A percentile compares a stretch with the other conserved stretches of the same genome.
Conservation (phyloP, 2,329 filamentous ascomycete species). For the Botrytis paeoniae region DNA sequence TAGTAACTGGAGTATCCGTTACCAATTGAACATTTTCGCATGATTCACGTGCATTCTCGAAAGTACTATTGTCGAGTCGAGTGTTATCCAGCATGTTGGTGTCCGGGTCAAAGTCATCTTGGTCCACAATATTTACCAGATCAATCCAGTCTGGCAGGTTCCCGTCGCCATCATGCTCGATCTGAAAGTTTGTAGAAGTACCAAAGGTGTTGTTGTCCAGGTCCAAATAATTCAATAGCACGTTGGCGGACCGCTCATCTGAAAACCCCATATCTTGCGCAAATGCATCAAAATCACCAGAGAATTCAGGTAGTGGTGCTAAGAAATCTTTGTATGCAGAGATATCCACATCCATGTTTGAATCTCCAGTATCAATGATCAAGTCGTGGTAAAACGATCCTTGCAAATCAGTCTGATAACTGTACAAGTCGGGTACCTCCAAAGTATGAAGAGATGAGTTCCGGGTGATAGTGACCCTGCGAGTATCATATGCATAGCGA, state of each 20-base stretch:
- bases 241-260: background rate
- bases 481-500: slow-evolving; percentile 1
- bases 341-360: background rate
- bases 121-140: slow-evolving; percentile 1
- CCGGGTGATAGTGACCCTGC: background rate
- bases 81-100: background rate
- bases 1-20: background rate
- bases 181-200: background rate
- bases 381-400: background rate
- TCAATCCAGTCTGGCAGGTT: background rate
- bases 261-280: background rate
- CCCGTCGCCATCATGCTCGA: background rate
- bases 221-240: background rate
- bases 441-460: background rate
- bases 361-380: background rate
- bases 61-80: background rate
- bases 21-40: background rate
- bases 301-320: background rate
- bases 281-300: background rate
- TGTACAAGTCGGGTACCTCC: background rate
- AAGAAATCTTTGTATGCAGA: background rate
- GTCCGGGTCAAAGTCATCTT: background rate
- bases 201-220: background rate
- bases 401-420: background rate
- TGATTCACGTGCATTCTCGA: background rate